Evolutionary conservation across 345 rosid species (phyloP).

Genomic region (Euphorbia pulcherrima): DNA sequence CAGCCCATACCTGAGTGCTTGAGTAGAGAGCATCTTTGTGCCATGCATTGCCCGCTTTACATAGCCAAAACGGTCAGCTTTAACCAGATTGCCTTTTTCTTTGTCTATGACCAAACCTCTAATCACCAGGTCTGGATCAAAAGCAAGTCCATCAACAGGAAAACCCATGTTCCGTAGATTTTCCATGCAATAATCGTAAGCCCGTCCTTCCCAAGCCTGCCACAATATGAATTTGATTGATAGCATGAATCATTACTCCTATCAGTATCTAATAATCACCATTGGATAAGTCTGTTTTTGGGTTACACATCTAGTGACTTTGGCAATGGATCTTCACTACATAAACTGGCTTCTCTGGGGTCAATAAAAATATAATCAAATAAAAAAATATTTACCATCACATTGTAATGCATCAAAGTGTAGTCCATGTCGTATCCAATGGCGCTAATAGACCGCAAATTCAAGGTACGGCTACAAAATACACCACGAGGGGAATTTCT

Average conservation of each 20-base stretch:
- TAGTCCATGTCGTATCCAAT: slow-evolving; percentile 99
- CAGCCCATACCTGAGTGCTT: slow-evolving; percentile 64
- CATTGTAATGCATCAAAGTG: slow-evolving; percentile 92
- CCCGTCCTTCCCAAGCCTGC: slow-evolving; percentile 99
- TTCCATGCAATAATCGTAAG: slow-evolving; percentile 93
- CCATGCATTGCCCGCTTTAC: slow-evolving; percentile 98
- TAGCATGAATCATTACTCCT: slow-evolving; percentile 6
- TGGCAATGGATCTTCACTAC: too few species aligned
- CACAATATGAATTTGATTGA: slow-evolving; percentile 26
- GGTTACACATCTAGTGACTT: too few species aligned
- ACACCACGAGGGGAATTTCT: slow-evolving; percentile 88
- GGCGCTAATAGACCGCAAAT: slow-evolving; percentile 88
- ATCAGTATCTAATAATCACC: not conserved
- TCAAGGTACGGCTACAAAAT: slow-evolving; percentile 89
- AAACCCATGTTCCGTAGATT: slow-evolving; percentile 78
- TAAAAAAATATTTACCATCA: slow-evolving; percentile 46
- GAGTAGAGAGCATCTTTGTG: slow-evolving; percentile 78
- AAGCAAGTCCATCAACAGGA: slow-evolving; percentile 85
- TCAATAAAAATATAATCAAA: not conserved
- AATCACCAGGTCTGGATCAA: slow-evolving; percentile 87
- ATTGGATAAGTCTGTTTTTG: not conserved
- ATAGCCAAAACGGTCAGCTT: slow-evolving; percentile 95
- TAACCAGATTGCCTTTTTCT: slow-evolving; percentile 90
- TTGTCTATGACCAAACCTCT: slow-evolving; percentile 97
- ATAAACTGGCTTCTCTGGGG: not conserved